Base-by-base conservation (phyloP, 108 stramenopile species). In the Craspedostauros australis region DNA sequence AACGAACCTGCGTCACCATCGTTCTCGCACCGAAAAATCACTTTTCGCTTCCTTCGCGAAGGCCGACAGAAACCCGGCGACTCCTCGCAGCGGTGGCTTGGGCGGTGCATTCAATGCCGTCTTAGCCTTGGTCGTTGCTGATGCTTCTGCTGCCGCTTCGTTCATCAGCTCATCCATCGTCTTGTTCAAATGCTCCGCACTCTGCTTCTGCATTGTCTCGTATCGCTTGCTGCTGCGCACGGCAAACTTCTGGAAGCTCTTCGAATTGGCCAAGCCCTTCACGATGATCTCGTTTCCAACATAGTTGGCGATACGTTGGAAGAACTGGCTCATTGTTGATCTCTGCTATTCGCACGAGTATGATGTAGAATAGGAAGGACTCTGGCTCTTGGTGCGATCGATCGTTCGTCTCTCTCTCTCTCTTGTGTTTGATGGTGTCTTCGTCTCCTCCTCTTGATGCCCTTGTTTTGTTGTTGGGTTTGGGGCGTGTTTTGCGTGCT, bases 251-350 rank as follows among this genome's bases (percentile, higher is more conserved):
- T 91, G 89, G 60, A 91, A 91, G 25, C 83, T 80, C 53, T 77
- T 79, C 1, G 85, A 87, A 40, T 91, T 77, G 20, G 89, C 82
- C 33, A 91, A 57, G 25, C 89, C 89, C 57, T 91, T 91, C 57
- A 91, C 64, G 43, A 91, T 57, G 29, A 91, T 51, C 72, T 91
- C 88, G 62, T 90, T 90, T 19, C 84, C 88, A 8, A 90, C 64
- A 42, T 81, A 82, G 55, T 86, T 85, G 21, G 68, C 84, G 9
- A 90, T 69, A 16, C 88, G 38, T 46, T 83, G 79, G 39, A 90
- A 46, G 49, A 90, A 90, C 68, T 85, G 83, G 33, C 45, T 64
- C 57, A 64, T 71, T 11, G 18, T 48, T 51, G n/a, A 2, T 37
- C 12, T 36, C 12, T 12, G 9, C 12, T 12, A 9, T 36, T 36